Percentiles rank a stretch among this genome's conserved stretches.
Evolutionary conservation across 768 basidiomycete species (phyloP).

Genomic region (Pulveroboletus ravenelii): DNA sequence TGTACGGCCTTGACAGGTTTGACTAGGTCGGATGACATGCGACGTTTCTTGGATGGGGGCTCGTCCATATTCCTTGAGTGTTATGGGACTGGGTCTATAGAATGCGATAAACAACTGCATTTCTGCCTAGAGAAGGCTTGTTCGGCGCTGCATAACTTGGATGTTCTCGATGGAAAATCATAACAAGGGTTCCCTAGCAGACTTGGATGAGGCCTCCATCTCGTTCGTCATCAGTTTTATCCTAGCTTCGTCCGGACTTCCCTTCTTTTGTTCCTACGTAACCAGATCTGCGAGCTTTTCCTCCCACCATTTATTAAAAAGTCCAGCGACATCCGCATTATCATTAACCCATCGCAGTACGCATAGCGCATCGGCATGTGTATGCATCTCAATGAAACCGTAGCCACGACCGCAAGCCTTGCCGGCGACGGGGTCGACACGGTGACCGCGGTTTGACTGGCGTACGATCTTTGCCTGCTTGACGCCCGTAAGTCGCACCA

Average conservation of each 20-base stretch:
- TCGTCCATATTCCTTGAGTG: conserved; percentile 23
- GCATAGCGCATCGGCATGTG: conserved; percentile 85
- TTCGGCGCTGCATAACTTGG: conserved; percentile 78
- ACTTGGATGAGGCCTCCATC: conserved; percentile 37
- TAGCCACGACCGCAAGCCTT: conserved; percentile 91
- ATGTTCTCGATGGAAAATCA: conserved; percentile 96
- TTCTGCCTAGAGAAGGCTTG: conserved; percentile 10
- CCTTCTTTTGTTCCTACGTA: conserved; percentile 48
- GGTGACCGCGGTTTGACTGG: conserved; percentile 77
- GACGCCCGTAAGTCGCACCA: conserved; percentile 46
- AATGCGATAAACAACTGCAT: neutral
- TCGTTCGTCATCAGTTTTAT: conserved; percentile 59
- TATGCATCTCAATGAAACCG: conserved; percentile 88
- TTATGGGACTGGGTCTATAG: conserved; percentile 6
- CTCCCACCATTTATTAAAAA: conserved; percentile 84
- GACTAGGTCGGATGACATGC: conserved; percentile 24
- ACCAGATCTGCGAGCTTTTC: conserved; percentile 63
- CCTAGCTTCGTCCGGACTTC: conserved; percentile 44
- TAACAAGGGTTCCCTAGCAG: conserved; percentile 56
- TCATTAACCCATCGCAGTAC: conserved; percentile 95
- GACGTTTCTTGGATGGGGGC: conserved; percentile 39
- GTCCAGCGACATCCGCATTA: conserved; percentile 56
- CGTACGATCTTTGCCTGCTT: conserved; percentile 92
- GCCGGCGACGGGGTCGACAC: conserved; percentile 83
- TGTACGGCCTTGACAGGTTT: conserved; percentile 22